Conservation (phyloP, 192 early-diverging fungal genomes). For the Mortierella claussenii region DNA sequence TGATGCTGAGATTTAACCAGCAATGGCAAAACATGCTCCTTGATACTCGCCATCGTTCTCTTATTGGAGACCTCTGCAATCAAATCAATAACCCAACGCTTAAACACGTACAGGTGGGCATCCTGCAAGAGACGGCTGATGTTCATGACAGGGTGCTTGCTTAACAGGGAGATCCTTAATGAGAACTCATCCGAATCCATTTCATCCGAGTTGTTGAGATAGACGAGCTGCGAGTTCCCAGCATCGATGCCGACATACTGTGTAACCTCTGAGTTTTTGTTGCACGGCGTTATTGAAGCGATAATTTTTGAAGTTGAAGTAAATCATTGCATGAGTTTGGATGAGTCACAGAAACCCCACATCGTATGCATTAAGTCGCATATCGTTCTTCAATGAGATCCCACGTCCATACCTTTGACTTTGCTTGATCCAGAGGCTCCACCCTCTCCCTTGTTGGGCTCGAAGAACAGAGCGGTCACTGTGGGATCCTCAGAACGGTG, state of each 20-base stretch:
- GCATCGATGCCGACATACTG: conserved; percentile 66
- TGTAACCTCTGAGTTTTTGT: conserved; percentile 33
- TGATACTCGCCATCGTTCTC: conserved; percentile 76
- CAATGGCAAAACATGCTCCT: conserved; percentile 86
- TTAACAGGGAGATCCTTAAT: conserved; percentile 65
- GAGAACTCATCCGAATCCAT: conserved; percentile 47
- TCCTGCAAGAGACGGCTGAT: conserved; percentile 87
- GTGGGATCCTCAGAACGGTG: conserved; percentile 85
- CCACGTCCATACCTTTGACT: conserved; percentile 49
- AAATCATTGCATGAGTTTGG: conserved; percentile 14
- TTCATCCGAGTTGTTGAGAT: conserved; percentile 54
- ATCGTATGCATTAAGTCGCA: too few species aligned
- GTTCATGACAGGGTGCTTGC: conserved; percentile 82
- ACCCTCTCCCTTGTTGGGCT: conserved; percentile 77
- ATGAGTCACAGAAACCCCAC: conserved; percentile 24
- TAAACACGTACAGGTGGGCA: conserved; percentile 93
- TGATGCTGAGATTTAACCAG: conserved; percentile 90
- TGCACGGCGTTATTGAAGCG: background rate
- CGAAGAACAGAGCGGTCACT: conserved; percentile 85
- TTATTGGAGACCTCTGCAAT: conserved; percentile 63
- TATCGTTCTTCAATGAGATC: too few species aligned
- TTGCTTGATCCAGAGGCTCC: conserved; percentile 60
- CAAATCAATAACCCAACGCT: conserved; percentile 92
- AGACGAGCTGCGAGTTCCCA: conserved; percentile 55
- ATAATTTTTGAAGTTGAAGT: background rate